Base-by-base conservation (phyloP, 768 basidiomycete species). In the Panellus pusillus region DNA sequence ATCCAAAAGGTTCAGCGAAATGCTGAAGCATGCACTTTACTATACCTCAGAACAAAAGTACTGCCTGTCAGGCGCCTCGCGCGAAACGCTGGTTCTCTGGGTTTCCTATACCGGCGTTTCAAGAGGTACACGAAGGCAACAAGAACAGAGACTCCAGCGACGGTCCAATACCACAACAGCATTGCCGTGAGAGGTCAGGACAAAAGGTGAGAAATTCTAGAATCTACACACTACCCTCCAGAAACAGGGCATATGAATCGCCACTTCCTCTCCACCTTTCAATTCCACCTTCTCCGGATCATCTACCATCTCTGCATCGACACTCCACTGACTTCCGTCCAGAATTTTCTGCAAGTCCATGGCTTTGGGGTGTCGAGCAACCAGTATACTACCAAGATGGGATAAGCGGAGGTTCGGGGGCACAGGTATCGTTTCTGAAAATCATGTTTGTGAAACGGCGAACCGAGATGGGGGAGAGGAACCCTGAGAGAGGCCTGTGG, bases 241-340 rank as follows among this genome's bases (percentile, higher is more conserved):
- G 87, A 89, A 0, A 92, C 89, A 9, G 88, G 90, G 60, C 86
- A 87, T 39, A 93, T 92, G n/a, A 20, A 92, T 77, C 13, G 84
- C 89, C 8, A 91, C 80, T 62, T 89, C 86, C 66, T 92, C 89
- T 18, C 88, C 89, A 11, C 87, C 87, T 41, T 68, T 75, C 42
- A 93, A 67, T 12, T 71, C 52, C 17, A 80, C 70, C 1, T 57
- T 55, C n/a, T 72, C 70, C 2, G 78, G 77, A 55, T 84, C 75
- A 12, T 86, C 81, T 2, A 90, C 78, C 87, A 91, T 91, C 70
- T 89, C 88, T 47, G 78, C 86, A 62, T 91, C 73, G 12, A 92
- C 87, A 62, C 89, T 89, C 89, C 91, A 91, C 65, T 79, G 79
- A 60, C 84, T 85, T 29, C 74, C 70, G 43, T 76, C 67, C 28